Percentiles rank a stretch among this genome's conserved stretches.
phyloP scores from a whole-genome alignment of 768 basidiomycete species.

The Russula griseocarnosa region DNA sequence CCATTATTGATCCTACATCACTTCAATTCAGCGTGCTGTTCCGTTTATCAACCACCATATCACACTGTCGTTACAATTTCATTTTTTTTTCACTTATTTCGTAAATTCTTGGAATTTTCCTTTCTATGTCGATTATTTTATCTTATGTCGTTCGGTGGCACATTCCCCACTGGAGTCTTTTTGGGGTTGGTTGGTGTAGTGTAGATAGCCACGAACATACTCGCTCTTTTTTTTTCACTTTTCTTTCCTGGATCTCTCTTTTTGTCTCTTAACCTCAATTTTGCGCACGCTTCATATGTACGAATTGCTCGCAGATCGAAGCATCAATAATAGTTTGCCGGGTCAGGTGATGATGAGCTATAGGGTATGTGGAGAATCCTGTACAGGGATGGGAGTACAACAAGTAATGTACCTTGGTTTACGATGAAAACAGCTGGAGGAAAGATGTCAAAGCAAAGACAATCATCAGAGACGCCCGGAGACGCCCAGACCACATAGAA shows the following conservation, averaged over 20 bases:
- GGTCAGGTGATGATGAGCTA: neutral
- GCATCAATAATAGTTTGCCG: neutral
- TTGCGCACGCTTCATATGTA: neutral
- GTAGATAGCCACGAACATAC: conserved; percentile 3
- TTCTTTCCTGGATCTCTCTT: neutral
- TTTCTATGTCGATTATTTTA: neutral
- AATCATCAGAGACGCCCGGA: no score
- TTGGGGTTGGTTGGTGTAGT: neutral
- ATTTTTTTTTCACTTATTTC: conserved; percentile 6
- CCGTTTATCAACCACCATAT: conserved; percentile 3
- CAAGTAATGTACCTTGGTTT: neutral
- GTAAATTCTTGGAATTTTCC: neutral
- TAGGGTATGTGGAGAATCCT: neutral
- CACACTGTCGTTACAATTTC: conserved; percentile 14
- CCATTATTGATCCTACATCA: conserved; percentile 8
- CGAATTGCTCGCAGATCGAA: conserved; percentile 3
- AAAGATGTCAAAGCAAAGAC: neutral
- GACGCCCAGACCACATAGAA: no score
- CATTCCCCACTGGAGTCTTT: neutral
- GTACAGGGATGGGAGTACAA: conserved; percentile 1
- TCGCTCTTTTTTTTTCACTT: neutral
- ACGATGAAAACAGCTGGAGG: neutral
- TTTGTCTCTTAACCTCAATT: neutral
- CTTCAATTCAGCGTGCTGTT: conserved; percentile 1
- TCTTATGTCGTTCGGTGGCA: neutral